A percentile compares a stretch with the other conserved stretches of the same genome.
These are phyloP conservation scores for Leccinum longicurvipes DNA, from an alignment of 768 basidiomycete species.

Conservation along the genomic window DNA sequence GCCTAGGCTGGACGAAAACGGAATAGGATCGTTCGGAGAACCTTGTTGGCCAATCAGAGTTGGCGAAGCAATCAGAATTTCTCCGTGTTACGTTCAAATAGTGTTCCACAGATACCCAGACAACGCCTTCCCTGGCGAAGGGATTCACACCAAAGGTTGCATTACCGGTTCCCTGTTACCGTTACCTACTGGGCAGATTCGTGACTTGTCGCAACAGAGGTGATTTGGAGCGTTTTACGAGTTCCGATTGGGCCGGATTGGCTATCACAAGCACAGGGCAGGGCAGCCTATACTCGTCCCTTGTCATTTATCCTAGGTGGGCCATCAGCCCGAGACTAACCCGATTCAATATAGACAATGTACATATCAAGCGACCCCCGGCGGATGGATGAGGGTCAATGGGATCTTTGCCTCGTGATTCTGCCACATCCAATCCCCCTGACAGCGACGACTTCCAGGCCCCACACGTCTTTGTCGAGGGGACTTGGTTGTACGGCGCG, in stretches of 20 bases:
- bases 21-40: background rate
- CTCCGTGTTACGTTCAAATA: background rate
- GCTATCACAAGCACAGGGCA: too few relatives aligned
- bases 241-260: too few relatives aligned
- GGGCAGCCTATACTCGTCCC: too few relatives aligned
- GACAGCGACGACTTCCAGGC: conserved; percentile 9
- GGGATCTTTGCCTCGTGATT: background rate
- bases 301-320: too few relatives aligned
- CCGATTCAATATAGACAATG: background rate
- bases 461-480: conserved; percentile 18
- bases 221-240: too few relatives aligned
- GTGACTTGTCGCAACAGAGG: background rate
- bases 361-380: background rate
- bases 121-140: background rate
- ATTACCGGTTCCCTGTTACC: background rate
- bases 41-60: background rate
- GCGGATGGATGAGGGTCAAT: background rate
- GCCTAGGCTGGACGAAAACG: background rate
- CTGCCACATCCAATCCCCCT: conserved; percentile 12
- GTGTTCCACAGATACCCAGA: background rate
- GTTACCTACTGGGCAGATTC: background rate
- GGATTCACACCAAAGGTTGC: background rate
- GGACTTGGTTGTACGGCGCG: conserved; percentile 31
- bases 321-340: background rate
- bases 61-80: background rate